Conservation (phyloP, 164 flowering plant species). For the Euptelea pleiosperma region DNA sequence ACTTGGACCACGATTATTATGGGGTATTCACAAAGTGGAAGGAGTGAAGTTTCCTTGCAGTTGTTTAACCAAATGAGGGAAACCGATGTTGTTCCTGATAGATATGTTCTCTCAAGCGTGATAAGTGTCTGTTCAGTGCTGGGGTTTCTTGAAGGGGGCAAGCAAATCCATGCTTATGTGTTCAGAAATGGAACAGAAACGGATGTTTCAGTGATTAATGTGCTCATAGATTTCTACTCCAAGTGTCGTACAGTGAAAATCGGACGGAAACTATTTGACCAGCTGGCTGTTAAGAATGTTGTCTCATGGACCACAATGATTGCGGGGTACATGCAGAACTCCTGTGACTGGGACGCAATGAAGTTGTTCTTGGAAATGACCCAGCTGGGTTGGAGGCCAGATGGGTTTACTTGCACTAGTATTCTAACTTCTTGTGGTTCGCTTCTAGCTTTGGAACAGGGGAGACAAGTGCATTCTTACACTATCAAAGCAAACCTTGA, state of each 20-base stretch:
- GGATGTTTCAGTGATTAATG: constrained; percentile 56
- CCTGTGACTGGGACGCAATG: constrained; percentile 50
- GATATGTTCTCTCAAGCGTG: constrained; percentile 53
- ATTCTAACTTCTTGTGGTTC: constrained; percentile 71
- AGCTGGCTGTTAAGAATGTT: constrained; percentile 41
- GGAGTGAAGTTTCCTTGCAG: constrained; percentile 41
- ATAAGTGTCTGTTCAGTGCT: constrained; percentile 57
- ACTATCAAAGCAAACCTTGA: constrained; percentile 55
- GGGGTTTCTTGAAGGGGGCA: constrained; percentile 52
- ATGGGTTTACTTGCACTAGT: constrained; percentile 65
- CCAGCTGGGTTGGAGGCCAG: constrained; percentile 44
- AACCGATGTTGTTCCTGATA: constrained; percentile 45
- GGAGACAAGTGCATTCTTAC: constrained; percentile 62
- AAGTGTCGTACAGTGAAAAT: constrained; percentile 44
- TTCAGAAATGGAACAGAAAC: constrained; percentile 43
- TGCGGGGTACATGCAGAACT: constrained; percentile 73
- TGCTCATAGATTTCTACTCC: constrained; percentile 52
- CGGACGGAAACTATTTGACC: constrained; percentile 44
- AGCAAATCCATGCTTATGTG: constrained; percentile 59
- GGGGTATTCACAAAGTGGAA: constrained; percentile 50
- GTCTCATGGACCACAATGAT: constrained; percentile 79
- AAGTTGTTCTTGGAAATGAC: constrained; percentile 48
- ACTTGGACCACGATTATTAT: constrained; percentile 70
- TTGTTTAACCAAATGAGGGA: constrained; percentile 46
- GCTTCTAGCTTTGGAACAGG: constrained; percentile 45